phyloP scores from a whole-genome alignment of 1,139 yeast genomes.

The Debaryomyces nepalensis region DNA sequence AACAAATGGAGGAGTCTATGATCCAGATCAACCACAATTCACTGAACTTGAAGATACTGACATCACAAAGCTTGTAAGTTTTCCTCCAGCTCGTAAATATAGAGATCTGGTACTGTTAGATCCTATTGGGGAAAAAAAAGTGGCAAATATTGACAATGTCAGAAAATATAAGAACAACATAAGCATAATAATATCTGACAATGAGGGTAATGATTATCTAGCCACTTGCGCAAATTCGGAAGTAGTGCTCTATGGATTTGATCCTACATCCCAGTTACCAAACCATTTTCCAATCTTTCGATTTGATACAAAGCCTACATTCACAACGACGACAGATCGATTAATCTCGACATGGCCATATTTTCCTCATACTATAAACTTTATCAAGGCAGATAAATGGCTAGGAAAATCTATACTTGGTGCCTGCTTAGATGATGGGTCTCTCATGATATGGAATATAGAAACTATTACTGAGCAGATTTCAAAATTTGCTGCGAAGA shows the following conservation, averaged over 20 bases:
- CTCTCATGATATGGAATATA: conserved; percentile 49
- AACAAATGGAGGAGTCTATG: conserved; percentile 22
- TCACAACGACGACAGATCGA: conserved; percentile 43
- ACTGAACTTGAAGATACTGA: conserved; percentile 24
- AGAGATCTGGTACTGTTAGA: conserved; percentile 31
- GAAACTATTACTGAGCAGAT: conserved; percentile 30
- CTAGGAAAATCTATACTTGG: conserved; percentile 42
- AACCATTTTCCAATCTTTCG: conserved; percentile 26
- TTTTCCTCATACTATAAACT: conserved; percentile 63
- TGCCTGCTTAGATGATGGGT: conserved; percentile 62
- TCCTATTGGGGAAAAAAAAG: conserved; percentile 28
- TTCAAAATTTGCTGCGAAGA: conserved; percentile 15
- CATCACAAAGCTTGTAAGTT: conserved; percentile 27
- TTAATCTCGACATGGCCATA: conserved; percentile 52
- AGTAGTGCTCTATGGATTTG: conserved; percentile 34
- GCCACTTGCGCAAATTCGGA: conserved; percentile 37
- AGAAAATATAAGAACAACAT: conserved; percentile 45
- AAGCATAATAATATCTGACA: conserved; percentile 22
- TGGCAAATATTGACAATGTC: conserved; percentile 25
- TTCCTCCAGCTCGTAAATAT: conserved; percentile 40
- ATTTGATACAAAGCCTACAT: conserved; percentile 46
- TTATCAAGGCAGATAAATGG: conserved; percentile 33
- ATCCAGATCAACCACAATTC: conserved; percentile 23
- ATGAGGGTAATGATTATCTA: conserved; percentile 24
- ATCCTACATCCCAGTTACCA: conserved; percentile 31